Percentiles rank a stretch among this genome's conserved stretches.
Evolutionary conservation across 257 asterid genomes (phyloP).

Genomic region (Fraxinus anomala): DNA sequence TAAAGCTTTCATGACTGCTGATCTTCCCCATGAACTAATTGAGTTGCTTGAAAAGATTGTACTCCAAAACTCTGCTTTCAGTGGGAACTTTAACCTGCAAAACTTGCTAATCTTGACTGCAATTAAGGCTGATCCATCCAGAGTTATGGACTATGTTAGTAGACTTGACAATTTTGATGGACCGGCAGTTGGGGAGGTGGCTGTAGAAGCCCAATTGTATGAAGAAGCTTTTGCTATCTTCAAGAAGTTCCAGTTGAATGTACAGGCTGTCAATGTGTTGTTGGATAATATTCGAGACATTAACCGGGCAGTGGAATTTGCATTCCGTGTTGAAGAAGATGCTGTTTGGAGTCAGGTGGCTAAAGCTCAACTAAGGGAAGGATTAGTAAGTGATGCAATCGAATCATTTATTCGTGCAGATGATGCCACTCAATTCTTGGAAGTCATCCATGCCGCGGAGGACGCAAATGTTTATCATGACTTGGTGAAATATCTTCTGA

Average conservation of each 20-base stretch:
- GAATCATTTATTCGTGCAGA: conserved; percentile 98
- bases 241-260: conserved; percentile 96
- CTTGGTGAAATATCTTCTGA: conserved; percentile 89
- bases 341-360: conserved; percentile 99
- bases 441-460: conserved; percentile 86
- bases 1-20: conserved; percentile 99
- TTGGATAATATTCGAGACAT: conserved; percentile 88
- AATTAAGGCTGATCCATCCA: conserved; percentile 91
- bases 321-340: conserved; percentile 98
- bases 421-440: conserved; percentile 84
- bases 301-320: conserved; percentile 95
- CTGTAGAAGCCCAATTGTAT: conserved; percentile 87
- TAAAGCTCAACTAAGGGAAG: conserved; percentile 96
- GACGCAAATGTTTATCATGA: conserved; percentile 91
- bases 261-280: conserved; percentile 94
- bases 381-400: conserved; percentile 95
- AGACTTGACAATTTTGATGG: conserved; percentile 99
- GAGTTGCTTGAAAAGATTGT: conserved; percentile 99
- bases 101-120: conserved; percentile 93
- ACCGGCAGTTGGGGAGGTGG: conserved; percentile 99
- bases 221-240: conserved; percentile 98
- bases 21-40: conserved; percentile 96
- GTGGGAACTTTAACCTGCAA: conserved; percentile 97
- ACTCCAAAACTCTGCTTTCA: conserved; percentile 95
- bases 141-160: conserved; percentile 97